Evolutionary conservation across 2,329 filamentous ascomycete genomes (phyloP), one percentile per base, ranked within the genome.

Genomic region (Aspergillus tubingensis): DNA sequence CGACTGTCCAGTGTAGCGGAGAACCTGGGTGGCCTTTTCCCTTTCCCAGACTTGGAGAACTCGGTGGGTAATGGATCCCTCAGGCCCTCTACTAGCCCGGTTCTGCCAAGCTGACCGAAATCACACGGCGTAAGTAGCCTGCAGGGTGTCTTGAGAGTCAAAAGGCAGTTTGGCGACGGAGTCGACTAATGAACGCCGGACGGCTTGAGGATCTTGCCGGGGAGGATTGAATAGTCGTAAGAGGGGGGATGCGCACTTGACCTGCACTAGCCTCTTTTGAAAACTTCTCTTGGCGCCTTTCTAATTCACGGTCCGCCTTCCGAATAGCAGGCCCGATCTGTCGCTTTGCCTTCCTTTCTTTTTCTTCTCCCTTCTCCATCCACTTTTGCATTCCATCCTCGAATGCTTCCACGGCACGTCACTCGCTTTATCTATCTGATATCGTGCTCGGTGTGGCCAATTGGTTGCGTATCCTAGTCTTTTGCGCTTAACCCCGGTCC

Each of bases 221-320:
- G 63, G 65, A 68, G 61, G 66, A 69, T 65, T 64, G 68, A 70
- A 67, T 67, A 67, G 64, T 68, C 53, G 63, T 65, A 65, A 66
- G 65, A 67, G 65, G 67, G 69, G 69, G 65, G 62, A 65, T 65
- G 61, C 61, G 64, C 68, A 63, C 66, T 68, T 66, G 63, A 63
- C 67, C 62, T 61, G 62, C 65, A 59, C 64, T 66, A 66, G 65
- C 61, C 65, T 63, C 58, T 63, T 65, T 66, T 27, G 64, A 66
- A 66, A 61, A 60, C 59, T 64, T 55, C 59, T 64, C 70, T 72
- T 71, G 70, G 70, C 70, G 60, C 53, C 53, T n/a, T 39, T 43
- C 17, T 17, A 13, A 41, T 53, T 56, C 23, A 58, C 55, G 55
- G 56, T 43, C 56, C 17, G 58, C 56, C 27, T 55, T 50, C 25